Percentiles rank a stretch among this genome's conserved stretches.
These are phyloP conservation scores for Phialophora macrospora DNA, from an alignment of 2,329 filamentous ascomycete genomes.

Conservation along the genomic window DNA sequence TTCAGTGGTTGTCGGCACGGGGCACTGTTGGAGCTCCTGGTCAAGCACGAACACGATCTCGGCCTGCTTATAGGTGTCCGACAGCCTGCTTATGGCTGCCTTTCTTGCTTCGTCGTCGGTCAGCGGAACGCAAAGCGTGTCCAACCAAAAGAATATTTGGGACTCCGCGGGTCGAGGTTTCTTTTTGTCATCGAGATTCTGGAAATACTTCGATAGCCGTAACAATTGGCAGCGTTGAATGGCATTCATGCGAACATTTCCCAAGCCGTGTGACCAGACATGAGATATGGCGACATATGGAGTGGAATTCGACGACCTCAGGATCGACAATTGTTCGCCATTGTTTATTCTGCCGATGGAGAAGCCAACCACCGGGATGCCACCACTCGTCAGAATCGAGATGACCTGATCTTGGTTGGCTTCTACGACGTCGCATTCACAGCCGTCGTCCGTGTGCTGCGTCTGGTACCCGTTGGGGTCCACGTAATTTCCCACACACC, in stretches of 20 bases:
- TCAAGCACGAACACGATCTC: neutral
- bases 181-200: neutral
- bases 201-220: neutral
- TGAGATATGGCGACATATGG: slow-evolving; percentile 9
- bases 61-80: neutral
- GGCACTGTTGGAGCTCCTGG: neutral
- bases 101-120: neutral
- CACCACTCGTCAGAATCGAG: neutral
- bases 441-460: neutral
- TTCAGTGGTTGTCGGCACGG: neutral
- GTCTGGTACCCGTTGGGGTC: neutral
- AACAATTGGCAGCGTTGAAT: neutral
- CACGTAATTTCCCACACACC: neutral
- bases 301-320: neutral
- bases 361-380: neutral
- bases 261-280: slow-evolving; percentile 6
- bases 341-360: neutral
- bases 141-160: slow-evolving; percentile 3
- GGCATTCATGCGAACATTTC: neutral
- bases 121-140: slow-evolving; percentile 9
- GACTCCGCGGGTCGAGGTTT: neutral
- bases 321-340: neutral
- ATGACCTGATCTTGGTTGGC: neutral
- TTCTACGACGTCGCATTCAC: neutral
- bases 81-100: neutral